These are phyloP conservation scores for Ganoderma sinense DNA, from an alignment of 1,284 basidiomycete genomes.

Conservation along the genomic window DNA sequence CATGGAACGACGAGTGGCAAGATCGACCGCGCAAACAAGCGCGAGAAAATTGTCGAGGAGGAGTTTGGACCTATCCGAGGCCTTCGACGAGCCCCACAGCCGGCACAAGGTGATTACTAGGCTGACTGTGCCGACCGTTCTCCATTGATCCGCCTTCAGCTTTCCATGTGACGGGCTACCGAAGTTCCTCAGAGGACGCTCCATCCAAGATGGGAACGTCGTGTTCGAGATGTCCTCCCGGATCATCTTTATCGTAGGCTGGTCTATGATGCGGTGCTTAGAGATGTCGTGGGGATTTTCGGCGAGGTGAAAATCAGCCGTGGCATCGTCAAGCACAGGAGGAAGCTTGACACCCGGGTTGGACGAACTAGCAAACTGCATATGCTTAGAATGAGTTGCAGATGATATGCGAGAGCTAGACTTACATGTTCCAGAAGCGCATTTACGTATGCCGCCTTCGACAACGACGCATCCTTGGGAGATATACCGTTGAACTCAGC, in stretches of 20 bases:
- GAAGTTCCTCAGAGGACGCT: constrained; percentile 37
- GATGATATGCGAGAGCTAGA: too few relatives aligned
- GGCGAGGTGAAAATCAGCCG: constrained; percentile 4
- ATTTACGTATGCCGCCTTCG: too few relatives aligned
- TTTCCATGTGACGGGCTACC: constrained; percentile 42
- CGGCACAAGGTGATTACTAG: constrained; percentile 43
- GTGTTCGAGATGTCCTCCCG: constrained; percentile 39
- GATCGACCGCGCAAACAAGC: constrained; percentile 12
- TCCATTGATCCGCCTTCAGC: constrained; percentile 49
- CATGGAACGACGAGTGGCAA: constrained; percentile 17
- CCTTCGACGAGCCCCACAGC: constrained; percentile 40
- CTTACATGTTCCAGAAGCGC: too few relatives aligned
- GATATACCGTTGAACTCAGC: too few relatives aligned
- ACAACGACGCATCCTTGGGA: too few relatives aligned
- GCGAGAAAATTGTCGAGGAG: constrained; percentile 45
- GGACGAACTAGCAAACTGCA: too few relatives aligned
- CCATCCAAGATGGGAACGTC: constrained; percentile 41
- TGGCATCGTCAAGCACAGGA: neutral
- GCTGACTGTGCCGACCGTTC: constrained; percentile 34
- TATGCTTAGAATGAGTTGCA: too few relatives aligned
- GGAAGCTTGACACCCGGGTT: neutral
- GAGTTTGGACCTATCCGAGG: neutral
- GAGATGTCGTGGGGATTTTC: neutral
- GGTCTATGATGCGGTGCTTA: neutral
- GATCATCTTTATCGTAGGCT: constrained; percentile 33